These are phyloP conservation scores for Lomentospora prolificans DNA, from an alignment of 2,329 filamentous ascomycete species.

Conservation along the genomic window DNA sequence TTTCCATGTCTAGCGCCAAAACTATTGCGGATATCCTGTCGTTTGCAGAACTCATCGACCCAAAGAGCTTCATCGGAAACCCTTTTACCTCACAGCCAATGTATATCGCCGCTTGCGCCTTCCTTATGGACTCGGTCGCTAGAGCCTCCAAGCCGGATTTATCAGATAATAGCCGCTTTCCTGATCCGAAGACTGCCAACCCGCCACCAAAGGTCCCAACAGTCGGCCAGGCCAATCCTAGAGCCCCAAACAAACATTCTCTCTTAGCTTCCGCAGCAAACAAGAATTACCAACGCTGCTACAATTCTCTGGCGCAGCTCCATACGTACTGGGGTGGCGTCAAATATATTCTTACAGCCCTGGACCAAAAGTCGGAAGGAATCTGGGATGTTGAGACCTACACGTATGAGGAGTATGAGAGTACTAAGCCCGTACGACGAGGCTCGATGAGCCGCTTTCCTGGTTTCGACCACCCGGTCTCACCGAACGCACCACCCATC, in stretches of 20 bases:
- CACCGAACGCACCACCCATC: conserved; percentile 47
- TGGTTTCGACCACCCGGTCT: conserved; percentile 33
- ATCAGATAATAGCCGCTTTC: conserved; percentile 29
- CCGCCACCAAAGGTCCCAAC: conserved; percentile 8
- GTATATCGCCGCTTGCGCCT: conserved; percentile 83
- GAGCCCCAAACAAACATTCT: conserved; percentile 54
- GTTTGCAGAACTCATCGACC: conserved; percentile 77
- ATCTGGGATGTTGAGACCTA: conserved; percentile 68
- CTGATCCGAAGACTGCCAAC: conserved; percentile 28
- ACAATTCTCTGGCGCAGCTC: conserved; percentile 72
- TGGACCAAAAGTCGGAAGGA: conserved; percentile 81
- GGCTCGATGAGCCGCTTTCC: conserved; percentile 31
- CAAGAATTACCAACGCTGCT: conserved; percentile 80
- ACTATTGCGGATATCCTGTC: conserved; percentile 83
- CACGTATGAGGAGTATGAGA: conserved; percentile 67
- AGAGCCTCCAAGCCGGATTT: conserved; percentile 59
- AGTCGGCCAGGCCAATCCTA: conserved; percentile 17
- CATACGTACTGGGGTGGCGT: conserved; percentile 79
- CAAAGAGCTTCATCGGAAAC: conserved; percentile 77
- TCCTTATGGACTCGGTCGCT: conserved; percentile 71
- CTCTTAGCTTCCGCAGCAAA: conserved; percentile 72
- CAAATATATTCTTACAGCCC: conserved; percentile 74
- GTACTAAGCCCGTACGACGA: conserved; percentile 44
- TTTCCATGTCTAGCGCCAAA: conserved; percentile 82
- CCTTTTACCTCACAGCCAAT: conserved; percentile 86